Base-by-base conservation (phyloP, 192 early-diverging fungal genomes). In the Mortierella alpina region DNA sequence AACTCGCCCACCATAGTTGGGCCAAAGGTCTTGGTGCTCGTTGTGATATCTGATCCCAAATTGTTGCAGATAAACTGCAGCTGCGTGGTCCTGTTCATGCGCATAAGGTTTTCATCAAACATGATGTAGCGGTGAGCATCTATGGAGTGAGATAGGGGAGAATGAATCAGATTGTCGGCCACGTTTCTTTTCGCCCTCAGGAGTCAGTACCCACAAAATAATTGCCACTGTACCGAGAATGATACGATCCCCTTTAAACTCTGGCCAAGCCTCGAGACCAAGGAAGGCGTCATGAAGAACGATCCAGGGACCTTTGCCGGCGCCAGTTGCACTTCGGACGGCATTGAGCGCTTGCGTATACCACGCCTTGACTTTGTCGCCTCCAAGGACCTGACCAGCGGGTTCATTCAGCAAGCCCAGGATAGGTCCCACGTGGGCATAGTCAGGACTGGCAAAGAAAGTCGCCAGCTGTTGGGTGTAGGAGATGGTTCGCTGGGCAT, bases 1-100 rank as follows among this genome's bases (percentile, higher is more conserved):
- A 88, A 92, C 72, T 93, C 92, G 22, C 92, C 91, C 0, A 91
- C 91, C 64, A 93, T 89, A 10, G 89, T 90, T 46, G 86, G 86
- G 9, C 88, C 86, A 42, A 76, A 75, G 1, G 78, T 62, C 8
- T 73, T 64, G 15, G 74, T 48, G 42, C 62, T 60, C 6, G 44
- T 20, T 4, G 48, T 20, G 10, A 72, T 59, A 39, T 49, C 63
- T 8, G 59, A 48, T 23, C 69, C 64, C 77, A 70, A 81, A 20
- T 41, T 59, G n/a, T 60, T 49, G 42, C 77, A 81, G 39, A 64
- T 64, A 51, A 81, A 81, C 54, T 66, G 41, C 9, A 72, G 48
- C 17, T 71, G 68, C 20, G 52, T 59, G 54, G 75, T 78, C 22
- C 42, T 23, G 41, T 70, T 63, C 67, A 70, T 57, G 41, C 57